Evolutionary conservation across 2,329 filamentous ascomycete genomes (phyloP).

Genomic region (Hypoxylon sp.): DNA sequence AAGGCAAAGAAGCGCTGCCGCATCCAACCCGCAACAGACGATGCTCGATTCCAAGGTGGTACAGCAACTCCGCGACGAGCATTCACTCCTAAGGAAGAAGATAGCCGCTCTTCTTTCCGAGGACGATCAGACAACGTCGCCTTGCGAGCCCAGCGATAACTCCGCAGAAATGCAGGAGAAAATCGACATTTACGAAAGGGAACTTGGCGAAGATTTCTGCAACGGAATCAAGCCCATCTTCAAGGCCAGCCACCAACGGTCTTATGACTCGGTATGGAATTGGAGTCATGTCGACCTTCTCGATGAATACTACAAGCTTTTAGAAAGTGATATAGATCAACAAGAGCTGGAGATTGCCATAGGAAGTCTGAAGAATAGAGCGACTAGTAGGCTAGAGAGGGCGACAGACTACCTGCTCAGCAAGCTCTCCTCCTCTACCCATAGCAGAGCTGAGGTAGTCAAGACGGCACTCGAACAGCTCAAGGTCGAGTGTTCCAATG

Average conservation of each 20-base stretch:
- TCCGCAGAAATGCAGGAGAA: constrained; percentile 27
- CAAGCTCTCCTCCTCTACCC: constrained; percentile 8
- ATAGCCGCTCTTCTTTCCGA: constrained; percentile 29
- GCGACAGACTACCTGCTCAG: constrained; percentile 23
- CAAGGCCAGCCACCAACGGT: constrained; percentile 29
- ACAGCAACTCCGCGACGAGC: constrained; percentile 31
- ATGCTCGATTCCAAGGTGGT: constrained; percentile 35
- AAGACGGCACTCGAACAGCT: constrained; percentile 18
- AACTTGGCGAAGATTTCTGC: constrained; percentile 33
- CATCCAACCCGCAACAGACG: constrained; percentile 17
- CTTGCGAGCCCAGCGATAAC: constrained; percentile 1
- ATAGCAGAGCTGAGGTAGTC: background rate
- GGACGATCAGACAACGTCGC: constrained; percentile 12
- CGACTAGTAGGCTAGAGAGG: constrained; percentile 23
- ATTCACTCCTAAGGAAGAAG: constrained; percentile 23
- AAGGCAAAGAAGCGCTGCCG: constrained; percentile 17
- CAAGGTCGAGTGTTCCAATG: background rate
- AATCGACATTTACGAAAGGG: constrained; percentile 29
- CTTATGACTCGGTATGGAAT: constrained; percentile 35
- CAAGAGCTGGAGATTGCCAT: constrained; percentile 13
- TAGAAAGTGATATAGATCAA: constrained; percentile 2
- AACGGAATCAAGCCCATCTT: constrained; percentile 35
- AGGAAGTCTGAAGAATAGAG: constrained; percentile 15
- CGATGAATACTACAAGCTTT: constrained; percentile 28
- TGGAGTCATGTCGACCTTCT: constrained; percentile 32